Percentiles rank a stretch among this genome's conserved stretches.
phyloP scores from a whole-genome alignment of 2,329 filamentous ascomycete genomes.

The Aspergillus hiratsukae region DNA sequence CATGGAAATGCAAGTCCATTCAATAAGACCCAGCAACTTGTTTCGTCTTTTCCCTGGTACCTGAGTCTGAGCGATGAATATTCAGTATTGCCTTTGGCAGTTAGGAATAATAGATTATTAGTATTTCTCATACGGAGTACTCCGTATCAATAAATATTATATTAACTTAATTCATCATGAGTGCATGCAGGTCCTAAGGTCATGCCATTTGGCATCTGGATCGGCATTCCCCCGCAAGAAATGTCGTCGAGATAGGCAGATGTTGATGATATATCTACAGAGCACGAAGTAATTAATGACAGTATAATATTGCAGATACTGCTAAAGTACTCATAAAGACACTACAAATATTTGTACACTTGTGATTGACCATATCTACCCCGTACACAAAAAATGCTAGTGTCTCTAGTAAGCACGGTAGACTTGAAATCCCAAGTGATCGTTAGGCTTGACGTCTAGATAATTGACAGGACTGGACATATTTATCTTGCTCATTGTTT shows the following conservation, averaged over 20 bases:
- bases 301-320: neutral
- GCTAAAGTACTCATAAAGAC: neutral
- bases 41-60: neutral
- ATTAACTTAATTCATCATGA: neutral
- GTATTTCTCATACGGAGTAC: neutral
- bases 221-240: neutral
- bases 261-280: neutral
- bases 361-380: no score
- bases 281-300: neutral
- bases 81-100: neutral
- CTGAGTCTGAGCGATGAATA: neutral
- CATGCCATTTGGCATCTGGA: neutral
- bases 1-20: neutral
- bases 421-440: neutral
- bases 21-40: neutral
- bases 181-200: neutral
- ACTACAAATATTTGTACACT: neutral
- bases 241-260: neutral
- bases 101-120: neutral
- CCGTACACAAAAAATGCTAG: neutral
- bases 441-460: neutral
- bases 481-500: neutral
- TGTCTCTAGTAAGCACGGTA: neutral
- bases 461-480: neutral
- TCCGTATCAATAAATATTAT: neutral